Base-by-base conservation (phyloP, 176 grass and related monocot species). In the Ensete ventricosum region DNA sequence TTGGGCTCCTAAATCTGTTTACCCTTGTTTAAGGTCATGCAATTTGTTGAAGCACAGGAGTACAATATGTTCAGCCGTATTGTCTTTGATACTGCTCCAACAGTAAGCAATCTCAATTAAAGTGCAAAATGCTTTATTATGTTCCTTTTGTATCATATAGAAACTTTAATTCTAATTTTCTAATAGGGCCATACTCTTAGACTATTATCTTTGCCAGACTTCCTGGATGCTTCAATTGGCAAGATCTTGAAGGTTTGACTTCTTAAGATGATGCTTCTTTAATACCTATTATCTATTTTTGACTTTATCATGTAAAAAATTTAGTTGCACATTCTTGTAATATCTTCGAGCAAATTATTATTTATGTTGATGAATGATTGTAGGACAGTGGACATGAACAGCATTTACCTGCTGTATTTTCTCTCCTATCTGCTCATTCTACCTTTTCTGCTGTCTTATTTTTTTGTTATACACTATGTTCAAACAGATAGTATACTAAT, bases 161-260 rank as follows among this genome's bases (percentile, higher is more conserved):
- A 14, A 49, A 50, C 34, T 69, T 19, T 1, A 21, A 20, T 50
- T 19, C 12, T n/a, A 16, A 64, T 53, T 62, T 77, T 68, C 80
- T 73, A 69, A 59, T 75, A 99, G 95, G 95, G 95, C 2, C 95
- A 94, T 87, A 99, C 95, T 67, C 95, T 99, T 65, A 67, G 95
- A 48, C 79, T 99, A 71, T 81, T 99, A 29, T 99, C 95, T 51
- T 99, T 99, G 71, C 95, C 95, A 65, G 95, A 99, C 24, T 99
- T 99, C 79, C 82, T 99, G 73, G 95, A 99, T 87, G 95, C 90
- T 55, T 99, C 95, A 16, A 99, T 99, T 75, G 90, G 95, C 77
- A 99, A 89, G 77, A 99, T 99, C 21, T 81, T 99, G 70, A 99
- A 91, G 90, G 95, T 94, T 79, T 55, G 16, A 16, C 49, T 71